phyloP scores from a whole-genome alignment of 257 asterid species.

The Nicotiana sylvestris region DNA sequence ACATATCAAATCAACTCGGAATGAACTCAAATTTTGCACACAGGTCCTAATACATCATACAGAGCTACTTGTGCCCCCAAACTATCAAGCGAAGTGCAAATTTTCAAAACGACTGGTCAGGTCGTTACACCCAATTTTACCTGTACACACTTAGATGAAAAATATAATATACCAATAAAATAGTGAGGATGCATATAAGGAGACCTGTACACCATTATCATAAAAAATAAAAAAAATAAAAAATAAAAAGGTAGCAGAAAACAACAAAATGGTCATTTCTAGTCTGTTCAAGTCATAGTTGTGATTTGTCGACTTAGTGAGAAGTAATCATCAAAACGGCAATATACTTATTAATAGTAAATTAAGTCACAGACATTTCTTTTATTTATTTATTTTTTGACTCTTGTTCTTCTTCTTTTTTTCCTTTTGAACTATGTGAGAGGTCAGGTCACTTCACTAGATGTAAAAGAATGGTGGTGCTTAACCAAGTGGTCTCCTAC shows the following conservation, averaged over 20 bases:
- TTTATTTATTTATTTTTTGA: neutral
- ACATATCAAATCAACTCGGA: no score
- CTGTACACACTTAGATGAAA: neutral
- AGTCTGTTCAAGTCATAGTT: neutral
- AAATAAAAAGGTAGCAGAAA: neutral
- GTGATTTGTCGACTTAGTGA: neutral
- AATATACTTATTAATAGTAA: neutral
- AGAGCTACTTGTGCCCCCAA: no score
- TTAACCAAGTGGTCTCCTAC: neutral
- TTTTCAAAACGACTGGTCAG: no score
- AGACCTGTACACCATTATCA: neutral
- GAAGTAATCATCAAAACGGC: neutral
- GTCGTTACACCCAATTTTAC: no score
- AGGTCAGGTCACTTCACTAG: neutral
- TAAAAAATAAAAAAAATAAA: neutral
- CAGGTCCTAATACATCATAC: no score
- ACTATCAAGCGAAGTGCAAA: no score
- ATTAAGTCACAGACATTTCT: neutral
- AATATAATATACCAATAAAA: neutral
- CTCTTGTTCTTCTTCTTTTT: neutral
- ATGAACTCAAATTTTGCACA: no score
- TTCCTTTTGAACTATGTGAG: neutral
- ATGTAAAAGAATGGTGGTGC: neutral
- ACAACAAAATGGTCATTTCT: neutral
- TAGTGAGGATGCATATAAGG: neutral